phyloP scores from a whole-genome alignment of 2,329 filamentous ascomycete species.

The Xylaria digitata region DNA sequence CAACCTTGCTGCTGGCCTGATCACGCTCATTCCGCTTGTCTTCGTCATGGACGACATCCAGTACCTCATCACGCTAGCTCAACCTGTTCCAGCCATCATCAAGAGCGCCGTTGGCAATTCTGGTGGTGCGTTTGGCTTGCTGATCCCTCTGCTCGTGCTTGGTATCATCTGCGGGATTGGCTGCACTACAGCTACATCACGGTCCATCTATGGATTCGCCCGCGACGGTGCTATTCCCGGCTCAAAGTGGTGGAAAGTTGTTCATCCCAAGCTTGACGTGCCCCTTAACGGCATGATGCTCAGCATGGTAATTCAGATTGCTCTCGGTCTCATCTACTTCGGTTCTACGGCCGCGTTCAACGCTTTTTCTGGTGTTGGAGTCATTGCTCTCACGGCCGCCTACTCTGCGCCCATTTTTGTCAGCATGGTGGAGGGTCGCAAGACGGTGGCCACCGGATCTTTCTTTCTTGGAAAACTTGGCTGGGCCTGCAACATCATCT shows the following conservation, averaged over 20 bases:
- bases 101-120: constrained; percentile 69
- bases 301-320: constrained; percentile 71
- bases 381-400: constrained; percentile 75
- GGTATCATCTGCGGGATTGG: constrained; percentile 75
- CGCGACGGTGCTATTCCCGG: constrained; percentile 77
- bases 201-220: constrained; percentile 76
- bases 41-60: constrained; percentile 75
- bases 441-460: constrained; percentile 65
- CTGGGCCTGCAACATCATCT: constrained; percentile 69
- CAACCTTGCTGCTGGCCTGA: constrained; percentile 73
- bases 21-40: constrained; percentile 75
- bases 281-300: constrained; percentile 80
- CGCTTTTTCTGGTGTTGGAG: constrained; percentile 76
- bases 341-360: constrained; percentile 77
- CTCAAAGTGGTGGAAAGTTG: constrained; percentile 68
- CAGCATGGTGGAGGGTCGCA: constrained; percentile 69
- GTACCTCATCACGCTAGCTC: constrained; percentile 64
- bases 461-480: constrained; percentile 74
- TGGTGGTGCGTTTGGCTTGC: constrained; percentile 70
- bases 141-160: constrained; percentile 73
- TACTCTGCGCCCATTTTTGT: constrained; percentile 76
- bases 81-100: constrained; percentile 74
- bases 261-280: constrained; percentile 71
- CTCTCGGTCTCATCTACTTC: constrained; percentile 75
- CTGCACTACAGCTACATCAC: constrained; percentile 75